Evolutionary conservation across 192 early-diverging fungal genomes (phyloP).

Genomic region (Coemansia sp.): DNA sequence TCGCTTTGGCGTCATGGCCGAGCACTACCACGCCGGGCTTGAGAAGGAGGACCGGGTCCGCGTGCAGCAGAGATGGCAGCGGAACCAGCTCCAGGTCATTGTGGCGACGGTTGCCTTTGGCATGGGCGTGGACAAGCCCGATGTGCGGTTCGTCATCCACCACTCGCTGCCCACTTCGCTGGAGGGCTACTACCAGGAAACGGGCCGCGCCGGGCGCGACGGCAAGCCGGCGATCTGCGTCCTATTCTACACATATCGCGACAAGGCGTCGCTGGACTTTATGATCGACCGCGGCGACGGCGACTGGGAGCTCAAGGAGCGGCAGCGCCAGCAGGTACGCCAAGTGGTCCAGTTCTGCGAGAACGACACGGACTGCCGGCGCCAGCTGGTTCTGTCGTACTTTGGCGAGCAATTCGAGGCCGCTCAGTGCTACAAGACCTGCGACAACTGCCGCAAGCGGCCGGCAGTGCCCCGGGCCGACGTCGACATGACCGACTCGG

Average conservation of each 20-base stretch:
- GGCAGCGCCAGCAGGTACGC: conserved; percentile 56
- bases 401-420: conserved; percentile 81
- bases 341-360: conserved; percentile 78
- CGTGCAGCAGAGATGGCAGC: conserved; percentile 82
- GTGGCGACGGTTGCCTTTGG: conserved; percentile 97
- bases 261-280: conserved; percentile 65
- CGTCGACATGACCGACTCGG: conserved; percentile 53
- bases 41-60: conserved; percentile 66
- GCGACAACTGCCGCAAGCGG: conserved; percentile 78
- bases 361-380: conserved; percentile 78
- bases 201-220: conserved; percentile 92
- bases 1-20: conserved; percentile 54
- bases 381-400: conserved; percentile 82
- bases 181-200: conserved; percentile 97
- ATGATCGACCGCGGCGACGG: conserved; percentile 85
- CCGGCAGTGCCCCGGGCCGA: conserved; percentile 11
- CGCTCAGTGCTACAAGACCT: conserved; percentile 63
- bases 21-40: conserved; percentile 87
- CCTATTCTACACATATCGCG: conserved; percentile 71
- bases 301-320: conserved; percentile 74
- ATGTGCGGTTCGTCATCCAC: conserved; percentile 95
- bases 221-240: conserved; percentile 78
- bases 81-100: conserved; percentile 68
- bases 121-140: conserved; percentile 96
- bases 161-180: conserved; percentile 81